Evolutionary conservation across 768 basidiomycete species (phyloP).

Genomic region (Lactarius akahatsu): DNA sequence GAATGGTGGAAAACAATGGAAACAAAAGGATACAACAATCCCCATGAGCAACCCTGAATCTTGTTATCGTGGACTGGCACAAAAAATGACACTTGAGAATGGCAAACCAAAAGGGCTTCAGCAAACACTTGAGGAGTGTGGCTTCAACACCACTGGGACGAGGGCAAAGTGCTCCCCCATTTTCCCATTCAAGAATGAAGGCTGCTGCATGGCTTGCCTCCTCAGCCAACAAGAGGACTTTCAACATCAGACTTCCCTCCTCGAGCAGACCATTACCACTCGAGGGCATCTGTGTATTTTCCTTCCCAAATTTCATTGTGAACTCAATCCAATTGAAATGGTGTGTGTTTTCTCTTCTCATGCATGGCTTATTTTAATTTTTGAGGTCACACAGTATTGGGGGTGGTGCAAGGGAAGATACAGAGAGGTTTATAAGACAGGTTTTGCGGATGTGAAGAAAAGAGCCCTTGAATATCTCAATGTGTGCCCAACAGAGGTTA

Average conservation of each 20-base stretch:
- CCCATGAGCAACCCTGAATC: neutral
- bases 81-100: neutral
- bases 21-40: neutral
- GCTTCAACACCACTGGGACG: neutral
- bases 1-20: neutral
- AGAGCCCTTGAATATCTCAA: too few relatives aligned
- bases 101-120: neutral
- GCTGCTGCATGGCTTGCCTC: conserved; percentile 3
- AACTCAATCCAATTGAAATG: conserved; percentile 3
- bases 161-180: neutral
- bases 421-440: too few relatives aligned
- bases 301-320: neutral
- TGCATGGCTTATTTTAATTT: too few relatives aligned
- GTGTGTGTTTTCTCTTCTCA: too few relatives aligned
- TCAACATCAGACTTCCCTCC: neutral
- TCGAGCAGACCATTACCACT: neutral
- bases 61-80: neutral
- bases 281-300: neutral
- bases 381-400: too few relatives aligned
- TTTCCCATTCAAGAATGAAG: neutral
- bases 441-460: too few relatives aligned
- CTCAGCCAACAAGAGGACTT: conserved; percentile 7
- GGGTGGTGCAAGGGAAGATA: too few relatives aligned
- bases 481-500: too few relatives aligned
- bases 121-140: neutral